Percentiles rank a stretch among this genome's conserved stretches.
These are phyloP conservation scores for Aspergillus cejpii DNA, from an alignment of 2,329 filamentous ascomycete species.

Conservation along the genomic window DNA sequence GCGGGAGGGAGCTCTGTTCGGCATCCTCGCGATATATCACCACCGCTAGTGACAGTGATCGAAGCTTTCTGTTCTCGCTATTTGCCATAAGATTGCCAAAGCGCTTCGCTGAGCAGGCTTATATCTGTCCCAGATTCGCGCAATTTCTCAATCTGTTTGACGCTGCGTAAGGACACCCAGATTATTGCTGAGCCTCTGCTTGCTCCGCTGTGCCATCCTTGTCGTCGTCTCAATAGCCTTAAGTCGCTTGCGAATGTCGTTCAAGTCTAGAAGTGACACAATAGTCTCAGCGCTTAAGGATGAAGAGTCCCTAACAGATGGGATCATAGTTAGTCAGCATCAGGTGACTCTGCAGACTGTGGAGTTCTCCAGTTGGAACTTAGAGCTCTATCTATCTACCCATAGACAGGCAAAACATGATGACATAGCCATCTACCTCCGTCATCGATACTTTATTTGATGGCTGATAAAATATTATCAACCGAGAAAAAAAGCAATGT, in stretches of 20 bases:
- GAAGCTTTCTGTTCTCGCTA: not conserved
- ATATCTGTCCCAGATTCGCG: not conserved
- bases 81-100: conserved; percentile 2
- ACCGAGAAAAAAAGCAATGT: not conserved
- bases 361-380: too few species aligned
- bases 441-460: too few species aligned
- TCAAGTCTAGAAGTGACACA: not conserved
- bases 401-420: too few species aligned
- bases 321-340: too few species aligned
- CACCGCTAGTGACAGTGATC: conserved; percentile 4
- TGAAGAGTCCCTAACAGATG: too few species aligned
- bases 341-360: too few species aligned
- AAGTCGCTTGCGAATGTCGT: conserved; percentile 1
- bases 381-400: too few species aligned
- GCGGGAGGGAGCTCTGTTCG: not conserved
- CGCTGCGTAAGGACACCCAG: conserved; percentile 1
- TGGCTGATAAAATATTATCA: not conserved
- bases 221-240: not conserved
- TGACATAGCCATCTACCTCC: too few species aligned
- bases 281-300: conserved; percentile 2
- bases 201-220: not conserved
- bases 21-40: conserved; percentile 6
- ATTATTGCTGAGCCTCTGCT: too few species aligned
- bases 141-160: not conserved
- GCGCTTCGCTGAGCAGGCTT: not conserved